Evolutionary conservation across 177 flowering plant species (phyloP).

Genomic region (Tripterygium wilfordii): DNA sequence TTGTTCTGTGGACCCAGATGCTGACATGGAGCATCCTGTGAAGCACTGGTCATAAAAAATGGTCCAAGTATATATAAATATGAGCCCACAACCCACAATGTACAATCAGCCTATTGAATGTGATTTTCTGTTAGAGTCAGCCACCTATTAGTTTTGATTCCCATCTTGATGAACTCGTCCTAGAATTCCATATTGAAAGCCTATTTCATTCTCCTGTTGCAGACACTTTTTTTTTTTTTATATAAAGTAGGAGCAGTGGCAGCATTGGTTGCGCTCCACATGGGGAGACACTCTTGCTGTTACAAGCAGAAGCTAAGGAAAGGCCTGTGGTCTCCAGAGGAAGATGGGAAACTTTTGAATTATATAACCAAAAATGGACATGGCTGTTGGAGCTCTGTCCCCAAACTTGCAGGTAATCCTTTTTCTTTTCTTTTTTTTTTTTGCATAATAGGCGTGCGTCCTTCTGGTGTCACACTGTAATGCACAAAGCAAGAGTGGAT

Average conservation of each 20-base stretch:
- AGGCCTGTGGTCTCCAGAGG: conserved; percentile 97
- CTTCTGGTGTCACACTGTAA: too few relatives aligned
- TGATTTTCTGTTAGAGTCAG: too few relatives aligned
- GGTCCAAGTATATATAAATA: neutral
- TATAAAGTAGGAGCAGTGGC: too few relatives aligned
- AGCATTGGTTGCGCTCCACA: conserved; percentile 24
- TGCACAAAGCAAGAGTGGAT: too few relatives aligned
- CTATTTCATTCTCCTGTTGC: too few relatives aligned
- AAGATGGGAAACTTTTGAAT: conserved; percentile 81
- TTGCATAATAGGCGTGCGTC: too few relatives aligned
- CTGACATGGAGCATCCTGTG: conserved; percentile 6
- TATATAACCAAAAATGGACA: conserved; percentile 83
- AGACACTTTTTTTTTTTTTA: too few relatives aligned
- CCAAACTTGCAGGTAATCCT: conserved; percentile 93
- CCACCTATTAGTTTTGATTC: conserved; percentile 26
- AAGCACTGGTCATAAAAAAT: too few relatives aligned
- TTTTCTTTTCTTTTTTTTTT: neutral
- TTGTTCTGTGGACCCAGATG: conserved; percentile 3
- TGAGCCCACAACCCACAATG: conserved; percentile 15
- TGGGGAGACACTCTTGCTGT: conserved; percentile 97
- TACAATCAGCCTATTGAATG: conserved; percentile 21
- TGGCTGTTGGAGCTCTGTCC: conserved; percentile 98
- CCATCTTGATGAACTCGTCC: too few relatives aligned
- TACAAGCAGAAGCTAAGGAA: conserved; percentile 94
- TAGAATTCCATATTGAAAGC: too few relatives aligned